Evolutionary conservation across 306 rosid genomes (phyloP).

Genomic region (Lotus japonicus): DNA sequence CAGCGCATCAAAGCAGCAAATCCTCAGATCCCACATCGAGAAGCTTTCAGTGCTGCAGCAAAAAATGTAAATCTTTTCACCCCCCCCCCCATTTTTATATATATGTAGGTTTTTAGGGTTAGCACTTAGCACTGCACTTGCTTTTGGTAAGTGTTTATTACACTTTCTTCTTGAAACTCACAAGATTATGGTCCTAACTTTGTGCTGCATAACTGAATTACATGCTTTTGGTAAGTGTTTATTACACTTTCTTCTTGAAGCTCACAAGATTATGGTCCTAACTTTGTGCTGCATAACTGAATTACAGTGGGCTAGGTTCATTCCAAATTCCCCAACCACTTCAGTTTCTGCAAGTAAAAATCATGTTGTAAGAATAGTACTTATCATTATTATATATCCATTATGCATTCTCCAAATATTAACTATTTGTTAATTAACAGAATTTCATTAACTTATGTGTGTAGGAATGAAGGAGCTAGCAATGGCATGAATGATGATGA

Average conservation of each 20-base stretch:
- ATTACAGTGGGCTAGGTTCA: slow-evolving; percentile 90
- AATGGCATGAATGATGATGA: not conserved
- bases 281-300: not conserved
- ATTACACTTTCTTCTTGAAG: not conserved
- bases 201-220: not conserved
- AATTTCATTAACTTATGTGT: not conserved
- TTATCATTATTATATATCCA: too few species aligned
- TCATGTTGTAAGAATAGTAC: slow-evolving; percentile 40
- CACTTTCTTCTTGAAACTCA: not conserved
- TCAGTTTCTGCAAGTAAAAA: slow-evolving; percentile 48
- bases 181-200: not conserved
- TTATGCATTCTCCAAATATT: too few species aligned
- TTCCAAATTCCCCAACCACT: slow-evolving; percentile 61
- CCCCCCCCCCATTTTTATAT: not conserved
- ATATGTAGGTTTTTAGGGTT: not conserved
- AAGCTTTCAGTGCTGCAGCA: slow-evolving; percentile 95
- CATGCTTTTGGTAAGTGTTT: too few species aligned
- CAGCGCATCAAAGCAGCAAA: slow-evolving; percentile 92
- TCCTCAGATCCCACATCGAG: slow-evolving; percentile 95
- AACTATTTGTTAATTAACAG: not conserved
- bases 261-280: not conserved
- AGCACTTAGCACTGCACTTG: too few species aligned
- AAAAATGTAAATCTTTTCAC: slow-evolving; percentile 48
- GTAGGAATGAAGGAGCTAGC: slow-evolving; percentile 28
- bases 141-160: too few species aligned